Conservation (phyloP, 2,329 filamentous ascomycete genomes). For the Zymoseptoria brevis region DNA sequence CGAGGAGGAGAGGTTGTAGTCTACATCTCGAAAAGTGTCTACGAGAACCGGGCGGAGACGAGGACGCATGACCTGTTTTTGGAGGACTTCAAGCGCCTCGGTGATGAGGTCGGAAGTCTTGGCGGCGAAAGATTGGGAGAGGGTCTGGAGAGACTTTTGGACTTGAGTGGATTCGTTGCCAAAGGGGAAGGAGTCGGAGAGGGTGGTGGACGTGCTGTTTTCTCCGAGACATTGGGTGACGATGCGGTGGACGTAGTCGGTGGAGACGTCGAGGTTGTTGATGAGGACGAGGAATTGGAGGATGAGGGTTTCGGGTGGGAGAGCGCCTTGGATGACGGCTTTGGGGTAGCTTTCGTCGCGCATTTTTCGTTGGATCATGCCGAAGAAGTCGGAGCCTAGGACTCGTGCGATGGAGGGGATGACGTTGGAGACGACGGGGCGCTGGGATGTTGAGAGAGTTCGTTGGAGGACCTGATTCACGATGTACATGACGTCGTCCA, state of each 20-base stretch:
- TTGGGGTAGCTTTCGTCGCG: constrained; percentile 89
- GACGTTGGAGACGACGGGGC: constrained; percentile 67
- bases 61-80: constrained; percentile 77
- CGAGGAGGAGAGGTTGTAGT: constrained; percentile 65
- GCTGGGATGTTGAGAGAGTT: constrained; percentile 77
- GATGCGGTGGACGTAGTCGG: constrained; percentile 84
- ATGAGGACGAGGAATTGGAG: constrained; percentile 85
- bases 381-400: constrained; percentile 81
- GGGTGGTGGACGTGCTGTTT: constrained; percentile 12
- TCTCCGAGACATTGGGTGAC: constrained; percentile 58
- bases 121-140: constrained; percentile 63
- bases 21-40: constrained; percentile 84
- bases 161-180: constrained; percentile 66
- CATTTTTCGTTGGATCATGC: constrained; percentile 98
- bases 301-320: constrained; percentile 81
- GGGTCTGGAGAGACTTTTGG: constrained; percentile 55
- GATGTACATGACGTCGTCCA: constrained; percentile 99
- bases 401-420: constrained; percentile 72
- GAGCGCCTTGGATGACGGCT: constrained; percentile 64
- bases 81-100: constrained; percentile 78
- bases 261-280: constrained; percentile 89
- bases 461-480: constrained; percentile 86
- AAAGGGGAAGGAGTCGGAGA: constrained; percentile 65
- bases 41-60: constrained; percentile 75
- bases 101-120: constrained; percentile 76